Evolutionary conservation across 257 asterid species (phyloP).

Genomic region (Petunia axillaris): DNA sequence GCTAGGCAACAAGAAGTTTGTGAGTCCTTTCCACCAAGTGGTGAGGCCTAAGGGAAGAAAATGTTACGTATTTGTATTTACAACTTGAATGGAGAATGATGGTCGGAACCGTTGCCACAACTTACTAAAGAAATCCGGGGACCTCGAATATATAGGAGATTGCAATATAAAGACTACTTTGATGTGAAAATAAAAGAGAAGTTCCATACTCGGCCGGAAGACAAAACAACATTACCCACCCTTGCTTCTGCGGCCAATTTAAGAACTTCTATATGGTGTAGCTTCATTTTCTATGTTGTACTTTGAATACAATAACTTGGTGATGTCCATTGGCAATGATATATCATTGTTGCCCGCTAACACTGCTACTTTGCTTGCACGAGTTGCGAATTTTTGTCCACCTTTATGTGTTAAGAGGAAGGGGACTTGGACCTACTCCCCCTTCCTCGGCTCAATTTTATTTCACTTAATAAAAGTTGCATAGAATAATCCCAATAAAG

Average conservation of each 20-base stretch:
- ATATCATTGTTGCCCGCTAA: too few relatives aligned
- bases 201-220: conserved; percentile 45
- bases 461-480: too few relatives aligned
- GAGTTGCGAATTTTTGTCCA: too few relatives aligned
- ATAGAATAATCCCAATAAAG: too few relatives aligned
- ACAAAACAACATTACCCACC: background rate
- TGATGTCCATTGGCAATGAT: too few relatives aligned
- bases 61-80: too few relatives aligned
- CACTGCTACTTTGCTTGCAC: too few relatives aligned
- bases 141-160: conserved; percentile 40
- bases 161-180: conserved; percentile 42
- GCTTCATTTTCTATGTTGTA: too few relatives aligned
- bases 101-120: conserved; percentile 44
- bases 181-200: conserved; percentile 48
- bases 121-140: conserved; percentile 36
- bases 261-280: background rate
- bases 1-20: background rate
- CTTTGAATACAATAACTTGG: too few relatives aligned
- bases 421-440: too few relatives aligned
- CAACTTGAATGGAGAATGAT: conserved; percentile 37
- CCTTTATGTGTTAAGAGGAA: too few relatives aligned
- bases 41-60: conserved; percentile 14
- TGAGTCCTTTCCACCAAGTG: background rate
- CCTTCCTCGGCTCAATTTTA: too few relatives aligned
- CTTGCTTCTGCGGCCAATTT: background rate